Evolutionary conservation across 2,329 filamentous ascomycete genomes (phyloP).

Genomic region (Scedosporium dehoogii): DNA sequence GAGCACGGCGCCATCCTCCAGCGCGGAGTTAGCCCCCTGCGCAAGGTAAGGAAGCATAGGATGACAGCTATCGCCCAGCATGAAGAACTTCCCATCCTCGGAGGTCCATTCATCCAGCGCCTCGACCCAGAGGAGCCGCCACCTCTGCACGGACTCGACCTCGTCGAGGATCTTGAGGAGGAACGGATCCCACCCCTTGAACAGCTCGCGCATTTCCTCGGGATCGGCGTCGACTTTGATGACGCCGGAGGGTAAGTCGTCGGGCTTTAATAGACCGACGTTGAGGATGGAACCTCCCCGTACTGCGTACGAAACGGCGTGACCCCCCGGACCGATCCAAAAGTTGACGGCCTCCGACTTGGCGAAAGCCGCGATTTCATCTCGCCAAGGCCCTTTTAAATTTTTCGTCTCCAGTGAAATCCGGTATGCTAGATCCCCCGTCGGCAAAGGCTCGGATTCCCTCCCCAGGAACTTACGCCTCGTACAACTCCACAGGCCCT

Average conservation of each 20-base stretch:
- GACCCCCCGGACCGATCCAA: conserved; percentile 41
- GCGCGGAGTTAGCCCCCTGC: conserved; percentile 56
- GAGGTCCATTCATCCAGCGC: neutral
- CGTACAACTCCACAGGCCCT: conserved; percentile 26
- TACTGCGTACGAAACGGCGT: conserved; percentile 38
- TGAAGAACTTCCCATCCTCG: neutral
- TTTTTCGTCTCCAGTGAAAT: conserved; percentile 37
- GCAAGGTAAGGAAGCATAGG: conserved; percentile 55
- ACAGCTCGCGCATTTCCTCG: conserved; percentile 1
- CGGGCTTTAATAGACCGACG: conserved; percentile 34
- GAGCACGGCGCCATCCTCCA: conserved; percentile 60
- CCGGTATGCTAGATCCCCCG: conserved; percentile 47
- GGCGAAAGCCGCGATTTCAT: conserved; percentile 32
- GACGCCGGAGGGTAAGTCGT: conserved; percentile 25
- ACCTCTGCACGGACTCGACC: conserved; percentile 9
- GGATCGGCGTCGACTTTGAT: neutral
- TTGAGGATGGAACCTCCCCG: conserved; percentile 33
- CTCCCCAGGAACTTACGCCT: conserved; percentile 34
- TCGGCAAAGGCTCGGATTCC: conserved; percentile 34
- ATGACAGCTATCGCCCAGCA: conserved; percentile 51
- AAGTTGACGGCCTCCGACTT: conserved; percentile 38
- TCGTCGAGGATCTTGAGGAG: conserved; percentile 4
- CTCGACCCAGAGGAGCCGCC: conserved; percentile 6
- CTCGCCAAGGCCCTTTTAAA: conserved; percentile 27
- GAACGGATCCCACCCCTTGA: conserved; percentile 7